These are phyloP conservation scores for Veloporphyrellus conicus DNA, from an alignment of 1,284 basidiomycete genomes.

Conservation along the genomic window DNA sequence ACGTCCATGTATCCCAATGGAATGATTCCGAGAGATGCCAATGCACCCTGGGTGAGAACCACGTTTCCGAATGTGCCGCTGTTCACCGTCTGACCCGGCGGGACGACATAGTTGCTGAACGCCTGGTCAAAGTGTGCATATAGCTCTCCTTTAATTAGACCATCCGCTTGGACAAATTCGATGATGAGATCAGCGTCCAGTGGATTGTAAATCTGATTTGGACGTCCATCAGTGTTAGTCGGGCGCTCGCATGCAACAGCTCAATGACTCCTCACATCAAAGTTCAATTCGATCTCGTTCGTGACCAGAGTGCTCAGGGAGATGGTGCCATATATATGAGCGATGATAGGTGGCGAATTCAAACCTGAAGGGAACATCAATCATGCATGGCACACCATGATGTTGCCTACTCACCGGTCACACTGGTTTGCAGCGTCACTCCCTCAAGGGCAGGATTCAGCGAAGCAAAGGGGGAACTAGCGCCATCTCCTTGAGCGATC, in stretches of 20 bases:
- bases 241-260: background rate
- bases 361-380: constrained; percentile 36
- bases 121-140: constrained; percentile 56
- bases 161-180: constrained; percentile 54
- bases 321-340: constrained; percentile 48
- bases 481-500: constrained; percentile 54
- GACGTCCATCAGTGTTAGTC: background rate
- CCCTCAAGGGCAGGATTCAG: constrained; percentile 56
- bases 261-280: constrained; percentile 41
- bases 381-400: background rate
- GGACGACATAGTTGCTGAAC: constrained; percentile 54
- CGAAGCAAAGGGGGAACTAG: constrained; percentile 62
- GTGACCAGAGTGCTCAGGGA: constrained; percentile 46
- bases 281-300: constrained; percentile 51
- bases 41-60: constrained; percentile 52
- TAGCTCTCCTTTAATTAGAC: constrained; percentile 45
- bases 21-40: constrained; percentile 53
- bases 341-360: constrained; percentile 40
- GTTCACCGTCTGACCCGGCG: constrained; percentile 53
- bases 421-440: constrained; percentile 47
- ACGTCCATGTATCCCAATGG: constrained; percentile 52
- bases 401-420: constrained; percentile 38
- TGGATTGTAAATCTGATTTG: constrained; percentile 50
- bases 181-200: constrained; percentile 53
- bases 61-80: constrained; percentile 55